Percentiles rank a stretch among this genome's conserved stretches.
Conservation (phyloP, 2,329 filamentous ascomycete genomes). For the Colletotrichum australisinense region DNA sequence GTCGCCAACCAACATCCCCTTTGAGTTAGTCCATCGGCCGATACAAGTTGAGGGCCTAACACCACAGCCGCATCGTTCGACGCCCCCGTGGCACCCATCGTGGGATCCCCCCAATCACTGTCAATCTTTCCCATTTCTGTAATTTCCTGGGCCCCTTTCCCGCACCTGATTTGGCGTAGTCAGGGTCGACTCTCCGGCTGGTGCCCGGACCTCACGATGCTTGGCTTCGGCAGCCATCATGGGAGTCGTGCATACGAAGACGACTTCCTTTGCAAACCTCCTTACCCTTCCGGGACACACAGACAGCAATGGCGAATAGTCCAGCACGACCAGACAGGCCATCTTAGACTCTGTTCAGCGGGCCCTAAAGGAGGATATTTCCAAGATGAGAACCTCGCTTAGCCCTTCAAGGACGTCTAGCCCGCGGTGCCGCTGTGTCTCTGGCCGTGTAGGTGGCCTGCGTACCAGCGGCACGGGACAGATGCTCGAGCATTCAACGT, state of each 20-base stretch:
- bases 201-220: slow-evolving; percentile 20
- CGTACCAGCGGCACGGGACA: not conserved
- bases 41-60: not conserved
- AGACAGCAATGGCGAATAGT: not conserved
- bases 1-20: not conserved
- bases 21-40: slow-evolving; percentile 22
- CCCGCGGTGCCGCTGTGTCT: not conserved
- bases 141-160: slow-evolving; percentile 32
- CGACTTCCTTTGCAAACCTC: not conserved
- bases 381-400: not conserved
- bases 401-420: not conserved
- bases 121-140: slow-evolving; percentile 25
- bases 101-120: slow-evolving; percentile 30
- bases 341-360: not conserved
- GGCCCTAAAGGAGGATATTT: not conserved
- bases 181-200: slow-evolving; percentile 2
- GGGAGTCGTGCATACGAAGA: slow-evolving; percentile 7
- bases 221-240: slow-evolving; percentile 11
- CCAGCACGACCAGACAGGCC: not conserved
- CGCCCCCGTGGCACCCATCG: slow-evolving; percentile 22
- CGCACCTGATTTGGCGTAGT: slow-evolving; percentile 14
- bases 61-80: not conserved
- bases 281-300: slow-evolving; percentile 9
- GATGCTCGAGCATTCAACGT: not conserved
- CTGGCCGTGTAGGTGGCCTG: slow-evolving; percentile 1